A percentile compares a stretch with the other conserved stretches of the same genome.
Conservation (phyloP, 2,329 filamentous ascomycete species). For the Phialemonium atrogriseum region DNA sequence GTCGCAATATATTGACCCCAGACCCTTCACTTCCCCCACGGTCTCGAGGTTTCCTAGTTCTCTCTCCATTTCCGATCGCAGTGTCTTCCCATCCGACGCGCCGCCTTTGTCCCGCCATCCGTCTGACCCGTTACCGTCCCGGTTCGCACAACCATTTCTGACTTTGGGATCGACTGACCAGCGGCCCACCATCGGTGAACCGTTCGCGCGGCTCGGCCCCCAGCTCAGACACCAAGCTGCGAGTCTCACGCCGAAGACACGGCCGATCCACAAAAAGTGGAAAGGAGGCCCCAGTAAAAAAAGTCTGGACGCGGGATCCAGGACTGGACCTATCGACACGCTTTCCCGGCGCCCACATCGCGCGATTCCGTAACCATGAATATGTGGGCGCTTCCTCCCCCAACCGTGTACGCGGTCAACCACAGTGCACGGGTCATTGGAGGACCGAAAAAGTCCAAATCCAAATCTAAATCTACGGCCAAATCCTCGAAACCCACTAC, state of each 20-base stretch:
- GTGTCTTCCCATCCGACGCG: constrained; percentile 12
- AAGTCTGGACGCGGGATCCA: constrained; percentile 1
- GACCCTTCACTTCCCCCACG: constrained; percentile 2
- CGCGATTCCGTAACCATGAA: constrained; percentile 16
- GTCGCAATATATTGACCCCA: constrained; percentile 4
- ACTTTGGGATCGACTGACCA: background rate
- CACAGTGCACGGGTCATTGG: constrained; percentile 9
- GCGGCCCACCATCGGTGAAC: no score
- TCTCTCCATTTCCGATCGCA: constrained; percentile 4
- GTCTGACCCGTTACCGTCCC: no score
- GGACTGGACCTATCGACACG: constrained; percentile 4
- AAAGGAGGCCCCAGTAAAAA: no score
- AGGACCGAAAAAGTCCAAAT: constrained; percentile 13
- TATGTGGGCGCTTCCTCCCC: constrained; percentile 17
- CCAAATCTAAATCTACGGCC: constrained; percentile 3
- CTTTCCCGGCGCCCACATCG: no score
- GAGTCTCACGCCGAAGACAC: no score
- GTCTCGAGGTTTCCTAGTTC: constrained; percentile 1
- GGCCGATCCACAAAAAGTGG: no score
- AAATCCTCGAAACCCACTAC: background rate
- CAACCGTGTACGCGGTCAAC: constrained; percentile 17
- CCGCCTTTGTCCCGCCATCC: constrained; percentile 1
- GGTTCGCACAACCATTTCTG: no score
- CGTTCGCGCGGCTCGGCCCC: no score
- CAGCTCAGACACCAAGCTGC: no score